Evolutionary conservation across 768 basidiomycete genomes (phyloP).

Genomic region (Neoboletus brunneissimus): DNA sequence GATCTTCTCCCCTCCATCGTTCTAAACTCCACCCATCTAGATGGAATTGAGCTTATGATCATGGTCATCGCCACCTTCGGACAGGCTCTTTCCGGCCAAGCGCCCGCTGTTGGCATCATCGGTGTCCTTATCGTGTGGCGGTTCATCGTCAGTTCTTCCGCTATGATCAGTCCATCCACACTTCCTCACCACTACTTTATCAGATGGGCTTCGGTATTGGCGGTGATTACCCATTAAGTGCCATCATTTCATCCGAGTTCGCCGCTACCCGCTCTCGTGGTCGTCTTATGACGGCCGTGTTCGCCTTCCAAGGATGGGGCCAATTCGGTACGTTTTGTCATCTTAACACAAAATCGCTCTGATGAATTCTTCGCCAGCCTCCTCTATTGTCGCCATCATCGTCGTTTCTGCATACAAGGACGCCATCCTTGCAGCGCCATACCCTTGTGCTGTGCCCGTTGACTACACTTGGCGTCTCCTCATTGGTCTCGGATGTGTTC

Average conservation of each 20-base stretch:
- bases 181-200: background rate
- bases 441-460: constrained; percentile 44
- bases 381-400: constrained; percentile 64
- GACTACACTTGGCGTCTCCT: constrained; percentile 85
- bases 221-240: constrained; percentile 83
- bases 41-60: constrained; percentile 64
- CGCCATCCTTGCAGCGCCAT: constrained; percentile 44
- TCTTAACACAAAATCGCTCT: background rate
- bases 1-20: background rate
- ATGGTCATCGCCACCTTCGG: constrained; percentile 79
- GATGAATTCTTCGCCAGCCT: constrained; percentile 37
- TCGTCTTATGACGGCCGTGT: constrained; percentile 87
- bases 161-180: background rate
- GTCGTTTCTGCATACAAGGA: constrained; percentile 67
- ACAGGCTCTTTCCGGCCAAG: constrained; percentile 71
- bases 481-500: constrained; percentile 85
- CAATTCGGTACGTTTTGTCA: constrained; percentile 54
- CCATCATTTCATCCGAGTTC: constrained; percentile 89
- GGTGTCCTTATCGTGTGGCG: constrained; percentile 83
- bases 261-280: constrained; percentile 75
- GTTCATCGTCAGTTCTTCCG: constrained; percentile 49
- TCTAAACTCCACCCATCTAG: constrained; percentile 17
- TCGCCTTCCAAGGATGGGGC: constrained; percentile 86
- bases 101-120: constrained; percentile 65
- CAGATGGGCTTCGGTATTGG: constrained; percentile 83